Conservation (phyloP, 2,329 filamentous ascomycete species). For the Neonectria coccinea region DNA sequence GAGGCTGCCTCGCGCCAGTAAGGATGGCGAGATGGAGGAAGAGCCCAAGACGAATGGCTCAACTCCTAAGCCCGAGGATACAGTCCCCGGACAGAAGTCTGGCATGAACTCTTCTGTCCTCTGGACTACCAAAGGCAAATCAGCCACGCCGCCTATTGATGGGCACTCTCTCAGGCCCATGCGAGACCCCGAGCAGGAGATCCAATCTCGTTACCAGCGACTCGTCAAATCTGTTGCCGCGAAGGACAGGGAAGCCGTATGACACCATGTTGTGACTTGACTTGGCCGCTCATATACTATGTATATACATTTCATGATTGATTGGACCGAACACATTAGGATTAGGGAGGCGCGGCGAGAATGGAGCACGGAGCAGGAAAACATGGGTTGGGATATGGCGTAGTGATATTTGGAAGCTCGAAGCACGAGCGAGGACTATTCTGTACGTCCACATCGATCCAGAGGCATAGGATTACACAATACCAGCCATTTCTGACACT, state of each 20-base stretch:
- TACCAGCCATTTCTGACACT: conserved; percentile 8
- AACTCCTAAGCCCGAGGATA: conserved; percentile 46
- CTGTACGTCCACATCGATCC: conserved; percentile 4
- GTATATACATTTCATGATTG: conserved; percentile 35
- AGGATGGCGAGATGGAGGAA: conserved; percentile 50
- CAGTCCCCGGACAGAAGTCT: conserved; percentile 40
- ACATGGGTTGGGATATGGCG: conserved; percentile 29
- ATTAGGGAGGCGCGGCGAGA: conserved; percentile 34
- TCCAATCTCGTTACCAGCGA: conserved; percentile 51
- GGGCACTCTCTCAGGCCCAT: conserved; percentile 39
- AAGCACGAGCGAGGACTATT: conserved; percentile 11
- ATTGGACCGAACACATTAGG: conserved; percentile 29
- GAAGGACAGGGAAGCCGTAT: conserved; percentile 47
- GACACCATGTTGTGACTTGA: conserved; percentile 11
- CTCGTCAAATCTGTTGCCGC: conserved; percentile 53
- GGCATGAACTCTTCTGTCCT: conserved; percentile 49
- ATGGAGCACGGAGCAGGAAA: conserved; percentile 40
- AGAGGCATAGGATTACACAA: conserved; percentile 4
- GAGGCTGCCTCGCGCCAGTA: conserved; percentile 65
- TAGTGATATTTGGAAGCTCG: conserved; percentile 26
- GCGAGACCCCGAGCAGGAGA: conserved; percentile 52
- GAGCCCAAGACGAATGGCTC: conserved; percentile 49
- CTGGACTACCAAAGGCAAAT: conserved; percentile 49
- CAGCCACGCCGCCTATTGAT: conserved; percentile 34
- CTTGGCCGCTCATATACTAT: conserved; percentile 5